Evolutionary conservation across 352 stramenopile genomes (phyloP), one percentile per base, ranked within the genome.

Genomic region (Phytophthora uliginosa): DNA sequence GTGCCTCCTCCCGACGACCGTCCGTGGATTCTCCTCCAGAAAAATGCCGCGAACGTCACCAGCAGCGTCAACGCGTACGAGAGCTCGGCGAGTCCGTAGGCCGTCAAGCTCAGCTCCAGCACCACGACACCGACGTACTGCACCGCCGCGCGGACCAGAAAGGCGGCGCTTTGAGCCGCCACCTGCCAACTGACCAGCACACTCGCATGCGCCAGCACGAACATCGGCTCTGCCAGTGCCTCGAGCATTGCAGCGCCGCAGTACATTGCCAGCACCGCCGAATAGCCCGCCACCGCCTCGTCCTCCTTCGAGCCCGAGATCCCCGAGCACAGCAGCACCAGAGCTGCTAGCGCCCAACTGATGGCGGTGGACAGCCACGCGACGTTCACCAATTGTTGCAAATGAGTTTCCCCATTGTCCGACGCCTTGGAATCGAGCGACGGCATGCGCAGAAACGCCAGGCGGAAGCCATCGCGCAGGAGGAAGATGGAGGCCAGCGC

Each of bases 401-500:
- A 59, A n/a, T 82, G 40, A 0, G 48, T 20, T 60, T 61, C 47
- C 7, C 51, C 42, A 36, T 61, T 73, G 66, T 7, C 2, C 0
- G 50, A 6, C 18, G 50, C 36, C 22, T 61, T 64, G 17, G 73
- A 67, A 55, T 94, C 87, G 26, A 96, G 74, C 55, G 85, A 86
- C 24, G 86, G 82, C 78, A 94, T 88, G 20, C 92, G 90, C 34
- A 97, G 78, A 57, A 95, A 95, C 15, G 90, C 91, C 20, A 98
- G 70, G 2, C 93, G 90, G 62, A 98, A 95, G 55, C 89, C 91
- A 63, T 98, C 93, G 34, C 92, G 87, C n/a, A 98, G 70, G 20
- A 98, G 83, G 63, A 98, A 96, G 63, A 93, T 89, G 45, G 90
- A 97, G 26, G 91, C 94, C 36, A 98, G 76, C 38, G 93, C 87